Evolutionary conservation across 257 asterid genomes (phyloP).

Genomic region (Vinca minor): DNA sequence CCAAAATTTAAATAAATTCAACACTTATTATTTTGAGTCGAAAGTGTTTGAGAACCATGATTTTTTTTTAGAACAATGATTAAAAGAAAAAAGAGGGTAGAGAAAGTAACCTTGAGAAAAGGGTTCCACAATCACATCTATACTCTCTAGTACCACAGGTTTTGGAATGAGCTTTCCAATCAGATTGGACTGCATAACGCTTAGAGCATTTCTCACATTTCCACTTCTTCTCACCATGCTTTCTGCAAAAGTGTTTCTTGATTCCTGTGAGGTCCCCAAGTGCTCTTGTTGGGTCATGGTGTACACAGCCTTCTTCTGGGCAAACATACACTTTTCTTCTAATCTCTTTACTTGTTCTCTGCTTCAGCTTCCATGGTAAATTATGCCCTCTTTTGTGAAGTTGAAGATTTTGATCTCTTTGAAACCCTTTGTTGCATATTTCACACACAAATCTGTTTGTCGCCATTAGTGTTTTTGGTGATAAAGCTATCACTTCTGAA

Average conservation of each 20-base stretch:
- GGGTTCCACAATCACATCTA: constrained; percentile 94
- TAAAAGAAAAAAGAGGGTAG: too few species aligned
- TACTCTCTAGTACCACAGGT: constrained; percentile 94
- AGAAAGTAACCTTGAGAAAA: constrained; percentile 68
- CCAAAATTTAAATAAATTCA: too few species aligned
- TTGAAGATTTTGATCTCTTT: constrained; percentile 85
- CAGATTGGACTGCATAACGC: constrained; percentile 81
- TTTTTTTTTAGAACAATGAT: too few species aligned
- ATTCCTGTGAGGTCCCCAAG: constrained; percentile 93
- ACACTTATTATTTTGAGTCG: too few species aligned
- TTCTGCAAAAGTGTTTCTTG: constrained; percentile 82
- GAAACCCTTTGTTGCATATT: constrained; percentile 85
- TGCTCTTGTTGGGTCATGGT: constrained; percentile 87
- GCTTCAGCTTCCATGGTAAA: constrained; percentile 94
- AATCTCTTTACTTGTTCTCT: constrained; percentile 51
- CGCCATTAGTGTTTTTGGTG: constrained; percentile 72
- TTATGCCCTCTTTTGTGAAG: constrained; percentile 93
- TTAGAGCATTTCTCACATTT: constrained; percentile 85
- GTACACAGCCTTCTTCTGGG: constrained; percentile 74
- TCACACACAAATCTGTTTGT: constrained; percentile 91
- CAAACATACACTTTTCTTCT: constrained; percentile 80
- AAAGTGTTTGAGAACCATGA: too few species aligned
- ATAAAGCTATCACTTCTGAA: constrained; percentile 82
- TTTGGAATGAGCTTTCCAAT: constrained; percentile 94
- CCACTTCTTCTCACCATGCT: constrained; percentile 93